Conservation (phyloP, 345 rosid genomes). For the Aquilaria yunnanensis region DNA sequence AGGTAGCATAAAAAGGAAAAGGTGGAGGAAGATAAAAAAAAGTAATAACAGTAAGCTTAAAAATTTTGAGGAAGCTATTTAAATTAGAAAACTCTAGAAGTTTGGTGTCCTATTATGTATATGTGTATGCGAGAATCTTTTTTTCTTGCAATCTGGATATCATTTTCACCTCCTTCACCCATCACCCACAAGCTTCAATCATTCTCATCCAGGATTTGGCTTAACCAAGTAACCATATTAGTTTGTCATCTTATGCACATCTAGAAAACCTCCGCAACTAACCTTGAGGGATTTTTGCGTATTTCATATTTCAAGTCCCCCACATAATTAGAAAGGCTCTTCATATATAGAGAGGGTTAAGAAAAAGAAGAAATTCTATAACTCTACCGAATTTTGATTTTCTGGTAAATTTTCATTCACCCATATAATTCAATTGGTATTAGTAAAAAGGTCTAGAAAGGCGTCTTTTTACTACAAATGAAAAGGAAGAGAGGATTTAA, state of each 20-base stretch:
- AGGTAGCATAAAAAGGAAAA: neutral
- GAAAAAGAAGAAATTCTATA: too few species aligned
- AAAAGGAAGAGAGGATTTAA: too few species aligned
- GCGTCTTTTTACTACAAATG: too few species aligned
- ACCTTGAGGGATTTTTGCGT: too few species aligned
- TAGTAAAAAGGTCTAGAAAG: too few species aligned
- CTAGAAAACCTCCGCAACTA: neutral
- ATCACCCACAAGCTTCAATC: slow-evolving; percentile 1
- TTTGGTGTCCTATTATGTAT: too few species aligned
- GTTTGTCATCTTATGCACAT: slow-evolving; percentile 4
- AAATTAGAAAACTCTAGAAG: neutral
- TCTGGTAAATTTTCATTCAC: too few species aligned
- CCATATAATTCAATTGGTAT: too few species aligned
- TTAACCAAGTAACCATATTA: neutral
- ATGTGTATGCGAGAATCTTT: slow-evolving; percentile 4
- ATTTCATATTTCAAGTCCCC: neutral
- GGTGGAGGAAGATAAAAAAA: neutral
- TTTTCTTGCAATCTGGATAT: neutral
- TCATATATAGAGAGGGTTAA: too few species aligned
- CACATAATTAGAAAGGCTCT: too few species aligned
- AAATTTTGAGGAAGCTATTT: neutral
- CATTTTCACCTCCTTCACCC: slow-evolving; percentile 8
- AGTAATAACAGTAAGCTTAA: slow-evolving; percentile 5
- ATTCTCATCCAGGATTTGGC: neutral
- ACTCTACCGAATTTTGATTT: too few species aligned